Percentiles rank a stretch among this genome's conserved stretches.
Evolutionary conservation across 768 basidiomycete species (phyloP).

Genomic region (Suillus subaureus): DNA sequence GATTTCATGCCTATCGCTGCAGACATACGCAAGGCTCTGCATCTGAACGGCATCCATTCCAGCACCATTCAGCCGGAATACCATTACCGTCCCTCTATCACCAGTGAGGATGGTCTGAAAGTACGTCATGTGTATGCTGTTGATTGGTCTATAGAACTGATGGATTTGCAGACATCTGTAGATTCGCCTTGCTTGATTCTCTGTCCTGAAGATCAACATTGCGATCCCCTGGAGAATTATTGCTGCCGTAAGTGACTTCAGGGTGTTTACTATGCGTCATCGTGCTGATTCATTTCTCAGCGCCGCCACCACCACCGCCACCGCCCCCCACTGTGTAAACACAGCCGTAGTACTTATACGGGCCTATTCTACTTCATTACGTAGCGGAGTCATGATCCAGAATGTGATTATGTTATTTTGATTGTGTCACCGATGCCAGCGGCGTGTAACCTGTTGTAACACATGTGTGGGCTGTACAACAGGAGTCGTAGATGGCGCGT

Average conservation of each 20-base stretch:
- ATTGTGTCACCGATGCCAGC: neutral
- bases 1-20: conserved; percentile 93
- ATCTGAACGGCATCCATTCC: conserved; percentile 91
- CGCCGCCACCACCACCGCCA: conserved; percentile 53
- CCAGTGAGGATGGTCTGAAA: conserved; percentile 49
- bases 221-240: conserved; percentile 68
- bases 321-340: conserved; percentile 14
- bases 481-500: neutral
- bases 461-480: neutral
- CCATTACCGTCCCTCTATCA: conserved; percentile 35
- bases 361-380: neutral
- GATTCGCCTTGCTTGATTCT: conserved; percentile 71
- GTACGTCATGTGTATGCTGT: conserved; percentile 34
- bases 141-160: conserved; percentile 7
- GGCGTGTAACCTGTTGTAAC: neutral
- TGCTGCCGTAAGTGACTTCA: conserved; percentile 70
- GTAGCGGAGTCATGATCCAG: neutral
- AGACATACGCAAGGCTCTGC: conserved; percentile 81
- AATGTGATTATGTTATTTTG: neutral
- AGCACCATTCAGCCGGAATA: conserved; percentile 95
- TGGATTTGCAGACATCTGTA: conserved; percentile 42
- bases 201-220: conserved; percentile 72
- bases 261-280: neutral
- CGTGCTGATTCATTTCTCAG: conserved; percentile 29
- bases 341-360: neutral